Evolutionary conservation across 352 stramenopile species (phyloP), one percentile per base, ranked within the genome.

Genomic region (Phytophthora litchii): DNA sequence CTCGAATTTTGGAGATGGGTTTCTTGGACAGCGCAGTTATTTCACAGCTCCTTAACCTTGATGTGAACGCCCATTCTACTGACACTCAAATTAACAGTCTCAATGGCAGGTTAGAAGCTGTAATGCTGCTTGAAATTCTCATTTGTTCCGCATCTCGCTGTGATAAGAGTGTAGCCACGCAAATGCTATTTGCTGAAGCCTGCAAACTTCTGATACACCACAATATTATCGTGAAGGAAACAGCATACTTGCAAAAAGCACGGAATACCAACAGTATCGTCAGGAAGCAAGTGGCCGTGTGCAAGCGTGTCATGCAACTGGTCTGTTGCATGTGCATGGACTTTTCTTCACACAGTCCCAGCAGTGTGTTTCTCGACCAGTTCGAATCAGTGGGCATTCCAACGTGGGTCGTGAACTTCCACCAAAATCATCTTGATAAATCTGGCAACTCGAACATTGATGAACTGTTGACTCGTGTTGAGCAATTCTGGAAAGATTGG

Each of bases 301-400:
- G 66, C 9, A 83, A 80, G 31, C 70, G 73, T 12, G 21, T 73
- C 1, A 57, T 83, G 21, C 73, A 80, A 45, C 37, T 80, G 2
- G 48, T 72, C 9, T 82, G 70, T 40, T 82, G 66, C 32, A 16
- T 82, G 14, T 67, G 51, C 32, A 41, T 73, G 0, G 73, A 82
- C 23, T 70, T 61, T 32, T 55, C 60, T 4, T 57, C 70, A 14
- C 60, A 72, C 21, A 51, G 27, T 35, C 12, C 61, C 13, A 57
- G 69, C 56, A 40, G 45, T 1, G 57, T 48, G 0, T 69, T 80
- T 31, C 34, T 71, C 4, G 49, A 48, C 13, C 50, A 48, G 1
- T 47, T 83, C 1, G 44, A 64, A 37, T 23, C 42, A 0, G 57
- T 59, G 3, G 67, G 60, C 4, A n/a, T 78, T 19, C 64, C 70